Evolutionary conservation across 2,329 filamentous ascomycete genomes (phyloP).

Genomic region (Microsporum audouinii): DNA sequence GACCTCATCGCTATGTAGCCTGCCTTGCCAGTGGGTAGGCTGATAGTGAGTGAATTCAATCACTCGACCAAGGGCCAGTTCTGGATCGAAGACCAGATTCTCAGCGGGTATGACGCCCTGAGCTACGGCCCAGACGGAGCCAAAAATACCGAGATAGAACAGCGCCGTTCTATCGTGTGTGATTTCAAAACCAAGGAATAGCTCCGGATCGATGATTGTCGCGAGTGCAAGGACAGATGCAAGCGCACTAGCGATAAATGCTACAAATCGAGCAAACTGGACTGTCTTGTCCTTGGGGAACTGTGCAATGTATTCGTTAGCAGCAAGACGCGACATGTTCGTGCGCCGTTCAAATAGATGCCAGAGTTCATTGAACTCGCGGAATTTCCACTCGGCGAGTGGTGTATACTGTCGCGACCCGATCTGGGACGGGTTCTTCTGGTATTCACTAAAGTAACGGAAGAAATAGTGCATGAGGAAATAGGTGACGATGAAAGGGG

Average conservation of each 20-base stretch:
- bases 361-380: slow-evolving; percentile 92
- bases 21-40: slow-evolving; percentile 75
- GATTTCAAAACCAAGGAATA: slow-evolving; percentile 85
- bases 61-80: slow-evolving; percentile 76
- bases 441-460: slow-evolving; percentile 93
- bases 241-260: slow-evolving; percentile 77
- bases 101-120: slow-evolving; percentile 79
- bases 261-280: slow-evolving; percentile 69
- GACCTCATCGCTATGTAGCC: slow-evolving; percentile 88
- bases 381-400: slow-evolving; percentile 93
- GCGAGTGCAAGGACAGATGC: slow-evolving; percentile 74
- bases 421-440: slow-evolving; percentile 79
- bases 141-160: slow-evolving; percentile 78
- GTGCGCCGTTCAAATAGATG: slow-evolving; percentile 83
- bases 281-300: slow-evolving; percentile 93
- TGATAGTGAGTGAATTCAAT: slow-evolving; percentile 89
- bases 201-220: slow-evolving; percentile 77
- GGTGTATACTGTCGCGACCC: slow-evolving; percentile 86
- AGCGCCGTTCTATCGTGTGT: slow-evolving; percentile 77
- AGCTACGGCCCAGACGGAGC: slow-evolving; percentile 70
- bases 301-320: slow-evolving; percentile 83
- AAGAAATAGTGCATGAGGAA: slow-evolving; percentile 85
- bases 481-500: slow-evolving; percentile 78
- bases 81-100: slow-evolving; percentile 79
- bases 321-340: slow-evolving; percentile 91